Conservation (phyloP, 2,329 filamentous ascomycete species). For the Cordyceps fumosorosea region DNA sequence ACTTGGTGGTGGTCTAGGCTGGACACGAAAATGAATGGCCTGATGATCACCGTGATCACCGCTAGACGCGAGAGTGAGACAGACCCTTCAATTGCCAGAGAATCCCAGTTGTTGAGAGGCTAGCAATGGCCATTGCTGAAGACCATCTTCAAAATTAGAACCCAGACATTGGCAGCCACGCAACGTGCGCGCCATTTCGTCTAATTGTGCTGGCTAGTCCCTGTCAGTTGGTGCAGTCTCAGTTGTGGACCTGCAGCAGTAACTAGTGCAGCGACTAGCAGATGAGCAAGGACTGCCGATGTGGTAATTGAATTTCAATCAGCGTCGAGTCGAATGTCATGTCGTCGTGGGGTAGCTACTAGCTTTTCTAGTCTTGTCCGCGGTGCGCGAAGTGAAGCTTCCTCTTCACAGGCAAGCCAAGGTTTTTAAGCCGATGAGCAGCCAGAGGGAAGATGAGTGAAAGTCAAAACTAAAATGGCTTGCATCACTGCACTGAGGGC, state of each 20-base stretch:
- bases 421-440: too few relatives aligned
- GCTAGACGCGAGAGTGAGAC: slow-evolving; percentile 3
- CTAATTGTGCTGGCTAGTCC: background rate
- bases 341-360: too few relatives aligned
- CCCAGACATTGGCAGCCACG: slow-evolving; percentile 4
- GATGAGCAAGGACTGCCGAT: background rate
- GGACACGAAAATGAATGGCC: background rate
- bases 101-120: background rate
- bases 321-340: background rate
- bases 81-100: background rate
- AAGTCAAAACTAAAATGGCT: too few relatives aligned
- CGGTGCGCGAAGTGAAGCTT: too few relatives aligned
- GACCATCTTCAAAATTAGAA: slow-evolving; percentile 1
- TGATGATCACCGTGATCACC: slow-evolving; percentile 5
- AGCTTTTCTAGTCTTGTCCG: too few relatives aligned
- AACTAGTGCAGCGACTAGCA: background rate
- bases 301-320: slow-evolving; percentile 1
- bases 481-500: background rate
- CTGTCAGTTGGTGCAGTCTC: background rate
- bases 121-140: background rate
- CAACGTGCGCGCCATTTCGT: background rate
- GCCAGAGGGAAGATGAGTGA: too few relatives aligned
- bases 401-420: too few relatives aligned
- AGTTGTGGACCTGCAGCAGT: slow-evolving; percentile 8
- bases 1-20: background rate